A percentile compares a stretch with the other conserved stretches of the same genome.
These are phyloP conservation scores for Chrysanthemum seticuspe DNA, from an alignment of 129 eudicot genomes.

Conservation along the genomic window DNA sequence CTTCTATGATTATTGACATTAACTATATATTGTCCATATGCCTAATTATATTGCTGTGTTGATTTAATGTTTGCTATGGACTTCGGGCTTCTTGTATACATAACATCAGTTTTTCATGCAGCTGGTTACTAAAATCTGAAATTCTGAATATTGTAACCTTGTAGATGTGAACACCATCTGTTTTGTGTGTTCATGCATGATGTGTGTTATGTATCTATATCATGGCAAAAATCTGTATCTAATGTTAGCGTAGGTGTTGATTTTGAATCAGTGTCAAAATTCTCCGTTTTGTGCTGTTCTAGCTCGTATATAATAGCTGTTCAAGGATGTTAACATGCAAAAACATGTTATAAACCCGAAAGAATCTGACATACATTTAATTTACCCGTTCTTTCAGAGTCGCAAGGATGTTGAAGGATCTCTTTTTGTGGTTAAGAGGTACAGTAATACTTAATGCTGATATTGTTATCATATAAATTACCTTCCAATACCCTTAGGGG, in stretches of 20 bases:
- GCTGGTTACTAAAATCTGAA: neutral
- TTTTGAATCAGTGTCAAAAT: neutral
- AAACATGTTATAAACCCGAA: too few relatives aligned
- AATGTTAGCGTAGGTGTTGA: neutral
- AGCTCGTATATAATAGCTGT: neutral
- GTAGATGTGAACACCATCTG: neutral
- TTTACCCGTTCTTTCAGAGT: neutral
- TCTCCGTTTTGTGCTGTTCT: neutral
- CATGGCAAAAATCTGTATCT: neutral
- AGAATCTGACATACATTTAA: neutral
- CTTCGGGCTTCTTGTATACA: neutral
- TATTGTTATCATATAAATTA: neutral
- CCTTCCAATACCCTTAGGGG: neutral
- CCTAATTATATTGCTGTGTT: neutral
- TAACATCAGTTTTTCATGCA: neutral
- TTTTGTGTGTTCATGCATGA: neutral
- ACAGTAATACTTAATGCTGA: neutral
- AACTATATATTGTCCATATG: neutral
- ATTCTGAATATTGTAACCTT: neutral
- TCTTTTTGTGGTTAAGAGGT: slow-evolving; percentile 13
- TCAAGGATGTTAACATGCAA: neutral
- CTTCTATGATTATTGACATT: neutral
- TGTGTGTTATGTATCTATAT: neutral
- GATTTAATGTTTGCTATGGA: neutral
- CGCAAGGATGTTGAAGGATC: slow-evolving; percentile 20